Conservation (phyloP, 441 rosid species). For the Euphorbia schlechtendalii region DNA sequence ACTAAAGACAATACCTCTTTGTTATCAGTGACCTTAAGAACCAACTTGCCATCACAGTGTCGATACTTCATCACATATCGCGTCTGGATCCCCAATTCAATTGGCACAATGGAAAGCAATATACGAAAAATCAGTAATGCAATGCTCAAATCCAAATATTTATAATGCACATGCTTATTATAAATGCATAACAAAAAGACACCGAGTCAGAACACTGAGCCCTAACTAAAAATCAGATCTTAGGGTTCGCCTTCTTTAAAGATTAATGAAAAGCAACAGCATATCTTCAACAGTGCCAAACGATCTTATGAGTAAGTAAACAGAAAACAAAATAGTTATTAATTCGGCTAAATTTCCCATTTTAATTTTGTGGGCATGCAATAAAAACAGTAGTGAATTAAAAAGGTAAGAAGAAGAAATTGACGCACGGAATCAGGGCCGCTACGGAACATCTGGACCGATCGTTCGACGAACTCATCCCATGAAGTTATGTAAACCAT, state of each 20-base stretch:
- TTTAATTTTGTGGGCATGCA: conserved; percentile 8
- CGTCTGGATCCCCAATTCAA: conserved; percentile 41
- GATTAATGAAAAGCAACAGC: neutral
- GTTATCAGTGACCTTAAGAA: conserved; percentile 96
- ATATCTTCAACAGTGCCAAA: neutral
- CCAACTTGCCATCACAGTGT: conserved; percentile 86
- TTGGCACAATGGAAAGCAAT: conserved; percentile 2
- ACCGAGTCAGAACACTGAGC: neutral
- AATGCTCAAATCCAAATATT: neutral
- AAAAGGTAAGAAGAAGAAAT: conserved; percentile 4
- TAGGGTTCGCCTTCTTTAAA: neutral
- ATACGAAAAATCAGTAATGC: conserved; percentile 8
- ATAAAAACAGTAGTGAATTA: conserved; percentile 6
- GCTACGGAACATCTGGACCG: conserved; percentile 72
- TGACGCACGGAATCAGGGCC: conserved; percentile 81
- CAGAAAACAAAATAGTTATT: neutral
- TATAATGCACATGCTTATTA: neutral
- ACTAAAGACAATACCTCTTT: conserved; percentile 49
- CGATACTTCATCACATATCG: conserved; percentile 86
- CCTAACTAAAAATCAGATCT: neutral
- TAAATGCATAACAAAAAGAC: neutral
- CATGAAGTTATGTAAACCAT: conserved; percentile 79
- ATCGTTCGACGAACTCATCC: conserved; percentile 91
- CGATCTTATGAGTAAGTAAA: neutral
- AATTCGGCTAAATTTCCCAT: neutral